Percentiles rank a stretch among this genome's conserved stretches.
These are phyloP conservation scores for Sugiyamaella valdiviana DNA, from an alignment of 805 yeast species.

Conservation along the genomic window DNA sequence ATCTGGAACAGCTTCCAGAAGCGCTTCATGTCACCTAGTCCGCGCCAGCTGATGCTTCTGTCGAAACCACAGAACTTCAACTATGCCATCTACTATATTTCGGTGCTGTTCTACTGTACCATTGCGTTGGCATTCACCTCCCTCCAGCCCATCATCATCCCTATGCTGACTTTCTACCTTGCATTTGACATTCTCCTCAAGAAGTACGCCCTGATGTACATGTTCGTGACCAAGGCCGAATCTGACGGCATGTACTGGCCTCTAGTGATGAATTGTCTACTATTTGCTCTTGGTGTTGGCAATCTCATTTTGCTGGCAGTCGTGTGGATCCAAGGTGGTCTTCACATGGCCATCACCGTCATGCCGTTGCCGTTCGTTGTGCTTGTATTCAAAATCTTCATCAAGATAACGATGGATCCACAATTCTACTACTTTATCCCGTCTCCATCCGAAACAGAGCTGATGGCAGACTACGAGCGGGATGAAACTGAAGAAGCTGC, in stretches of 20 bases:
- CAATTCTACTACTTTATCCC: constrained; percentile 21
- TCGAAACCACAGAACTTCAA: constrained; percentile 32
- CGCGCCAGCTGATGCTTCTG: constrained; percentile 29
- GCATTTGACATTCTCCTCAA: constrained; percentile 29
- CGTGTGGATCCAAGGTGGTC: constrained; percentile 34
- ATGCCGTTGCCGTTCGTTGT: constrained; percentile 28
- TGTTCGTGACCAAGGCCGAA: constrained; percentile 34
- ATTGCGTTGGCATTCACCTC: constrained; percentile 34
- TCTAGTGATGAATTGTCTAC: constrained; percentile 27
- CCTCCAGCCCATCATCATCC: constrained; percentile 34
- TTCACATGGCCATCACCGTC: constrained; percentile 29
- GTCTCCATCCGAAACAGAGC: constrained; percentile 13
- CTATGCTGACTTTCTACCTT: constrained; percentile 29
- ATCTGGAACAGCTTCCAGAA: constrained; percentile 22
- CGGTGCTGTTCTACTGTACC: constrained; percentile 31
- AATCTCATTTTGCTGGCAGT: constrained; percentile 33
- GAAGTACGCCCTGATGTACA: constrained; percentile 32
- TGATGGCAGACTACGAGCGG: constrained; percentile 8
- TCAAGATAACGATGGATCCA: constrained; percentile 5
- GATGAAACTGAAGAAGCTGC: constrained; percentile 1
- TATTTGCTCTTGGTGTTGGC: constrained; percentile 33
- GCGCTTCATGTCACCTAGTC: constrained; percentile 28
- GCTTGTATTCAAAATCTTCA: constrained; percentile 27
- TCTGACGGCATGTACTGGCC: constrained; percentile 36
- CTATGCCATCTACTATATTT: constrained; percentile 31